A percentile compares a stretch with the other conserved stretches of the same genome.
These are phyloP conservation scores for Dendrobium huoshanense DNA, from an alignment of 106 monocot species.

Conservation along the genomic window DNA sequence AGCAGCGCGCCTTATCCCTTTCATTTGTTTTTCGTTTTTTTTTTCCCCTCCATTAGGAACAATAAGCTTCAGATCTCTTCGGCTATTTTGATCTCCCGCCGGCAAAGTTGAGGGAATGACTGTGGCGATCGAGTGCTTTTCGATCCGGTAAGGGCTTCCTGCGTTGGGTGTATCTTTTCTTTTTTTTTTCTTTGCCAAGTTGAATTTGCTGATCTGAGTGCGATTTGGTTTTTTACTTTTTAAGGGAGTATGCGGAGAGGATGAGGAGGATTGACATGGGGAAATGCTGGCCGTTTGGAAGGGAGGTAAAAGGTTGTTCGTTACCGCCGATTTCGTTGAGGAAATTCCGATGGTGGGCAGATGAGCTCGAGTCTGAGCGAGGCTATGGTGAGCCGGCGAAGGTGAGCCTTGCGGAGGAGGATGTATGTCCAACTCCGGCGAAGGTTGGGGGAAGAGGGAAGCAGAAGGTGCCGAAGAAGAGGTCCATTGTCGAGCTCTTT, in stretches of 20 bases:
- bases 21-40: no score
- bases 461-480: slow-evolving; percentile 35
- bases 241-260: slow-evolving; percentile 14
- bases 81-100: no score
- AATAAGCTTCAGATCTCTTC: not conserved
- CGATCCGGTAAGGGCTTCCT: slow-evolving; percentile 16
- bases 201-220: not conserved
- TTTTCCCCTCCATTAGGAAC: not conserved
- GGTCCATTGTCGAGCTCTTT: slow-evolving; percentile 14
- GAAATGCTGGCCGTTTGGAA: slow-evolving; percentile 18
- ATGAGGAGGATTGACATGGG: slow-evolving; percentile 1
- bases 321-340: slow-evolving; percentile 10
- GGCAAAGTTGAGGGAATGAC: slow-evolving; percentile 2
- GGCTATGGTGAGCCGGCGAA: not conserved
- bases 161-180: not conserved
- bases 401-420: not conserved
- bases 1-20: no score
- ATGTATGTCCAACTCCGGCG: not conserved
- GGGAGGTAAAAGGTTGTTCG: not conserved
- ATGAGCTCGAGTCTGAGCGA: slow-evolving; percentile 8
- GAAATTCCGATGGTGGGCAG: slow-evolving; percentile 22
- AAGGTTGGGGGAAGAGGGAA: slow-evolving; percentile 2
- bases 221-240: not conserved
- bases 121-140: slow-evolving; percentile 21
- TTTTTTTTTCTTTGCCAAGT: not conserved